Evolutionary conservation across 1,284 basidiomycete genomes (phyloP).

Genomic region (Xerocomus minutiporus): DNA sequence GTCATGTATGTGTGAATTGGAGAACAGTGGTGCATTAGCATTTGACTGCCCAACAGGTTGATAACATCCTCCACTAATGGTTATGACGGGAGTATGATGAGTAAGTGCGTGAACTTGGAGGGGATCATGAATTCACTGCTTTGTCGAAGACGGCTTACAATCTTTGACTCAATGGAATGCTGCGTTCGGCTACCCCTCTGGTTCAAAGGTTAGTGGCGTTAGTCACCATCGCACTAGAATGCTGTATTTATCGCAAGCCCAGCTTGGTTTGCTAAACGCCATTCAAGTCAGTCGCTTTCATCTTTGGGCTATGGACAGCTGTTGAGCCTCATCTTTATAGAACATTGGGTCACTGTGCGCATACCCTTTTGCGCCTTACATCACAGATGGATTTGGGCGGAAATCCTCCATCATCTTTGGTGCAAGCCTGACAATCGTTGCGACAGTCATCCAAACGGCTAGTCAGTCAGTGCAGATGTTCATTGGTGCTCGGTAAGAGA

Average conservation of each 20-base stretch:
- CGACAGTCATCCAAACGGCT: conserved; percentile 62
- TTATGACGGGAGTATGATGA: conserved; percentile 74
- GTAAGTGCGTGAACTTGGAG: background rate
- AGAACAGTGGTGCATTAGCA: background rate
- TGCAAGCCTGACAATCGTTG: conserved; percentile 56
- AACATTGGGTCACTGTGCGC: background rate
- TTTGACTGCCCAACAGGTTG: background rate
- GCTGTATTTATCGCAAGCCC: background rate
- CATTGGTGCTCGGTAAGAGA: conserved; percentile 54
- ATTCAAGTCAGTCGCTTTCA: conserved; percentile 50
- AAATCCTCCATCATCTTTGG: conserved; percentile 56
- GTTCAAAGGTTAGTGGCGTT: conserved; percentile 32
- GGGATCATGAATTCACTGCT: background rate
- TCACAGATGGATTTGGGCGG: conserved; percentile 64
- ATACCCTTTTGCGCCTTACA: conserved; percentile 55
- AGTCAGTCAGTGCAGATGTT: conserved; percentile 73
- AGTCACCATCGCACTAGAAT: background rate
- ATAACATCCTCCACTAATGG: conserved; percentile 76
- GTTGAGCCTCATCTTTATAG: background rate
- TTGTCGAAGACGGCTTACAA: conserved; percentile 49
- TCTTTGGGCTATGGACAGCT: background rate
- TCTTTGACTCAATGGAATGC: conserved; percentile 54
- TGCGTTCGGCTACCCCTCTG: conserved; percentile 52
- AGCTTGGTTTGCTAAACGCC: conserved; percentile 66
- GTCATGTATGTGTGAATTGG: background rate